These are phyloP conservation scores for Geotrichum cucujoidarum DNA, from an alignment of 1,139 yeast species.

Conservation along the genomic window DNA sequence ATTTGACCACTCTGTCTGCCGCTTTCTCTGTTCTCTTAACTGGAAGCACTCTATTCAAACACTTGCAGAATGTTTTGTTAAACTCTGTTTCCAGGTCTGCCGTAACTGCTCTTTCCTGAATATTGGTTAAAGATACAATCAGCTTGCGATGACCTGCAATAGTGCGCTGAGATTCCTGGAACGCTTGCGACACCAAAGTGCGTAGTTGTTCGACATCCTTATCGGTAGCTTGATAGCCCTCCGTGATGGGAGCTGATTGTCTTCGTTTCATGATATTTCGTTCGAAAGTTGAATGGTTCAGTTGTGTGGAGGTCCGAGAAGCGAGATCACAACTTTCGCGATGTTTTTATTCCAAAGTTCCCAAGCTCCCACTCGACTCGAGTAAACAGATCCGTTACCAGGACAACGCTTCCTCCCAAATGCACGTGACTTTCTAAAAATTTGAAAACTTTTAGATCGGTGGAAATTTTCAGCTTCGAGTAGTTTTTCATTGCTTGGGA, in stretches of 20 bases:
- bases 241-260: slow-evolving; percentile 11
- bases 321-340: background rate
- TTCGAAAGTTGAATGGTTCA: background rate
- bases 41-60: slow-evolving; percentile 61
- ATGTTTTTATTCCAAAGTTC: background rate
- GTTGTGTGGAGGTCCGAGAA: background rate
- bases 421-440: background rate
- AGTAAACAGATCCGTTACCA: slow-evolving; percentile 4
- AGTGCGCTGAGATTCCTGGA: slow-evolving; percentile 74
- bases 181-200: slow-evolving; percentile 51
- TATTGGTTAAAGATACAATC: slow-evolving; percentile 54
- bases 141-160: slow-evolving; percentile 75
- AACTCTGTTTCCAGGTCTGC: slow-evolving; percentile 55
- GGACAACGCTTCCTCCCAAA: slow-evolving; percentile 4
- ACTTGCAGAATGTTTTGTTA: slow-evolving; percentile 51
- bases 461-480: background rate
- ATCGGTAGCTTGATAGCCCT: slow-evolving; percentile 17
- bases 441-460: background rate
- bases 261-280: slow-evolving; percentile 9
- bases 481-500: too few species aligned
- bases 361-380: background rate
- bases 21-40: slow-evolving; percentile 64
- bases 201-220: slow-evolving; percentile 26
- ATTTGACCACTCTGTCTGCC: slow-evolving; percentile 75
- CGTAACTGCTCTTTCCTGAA: slow-evolving; percentile 53